Base-by-base conservation (phyloP, 148 eudicot genomes). In the Drosera capensis region DNA sequence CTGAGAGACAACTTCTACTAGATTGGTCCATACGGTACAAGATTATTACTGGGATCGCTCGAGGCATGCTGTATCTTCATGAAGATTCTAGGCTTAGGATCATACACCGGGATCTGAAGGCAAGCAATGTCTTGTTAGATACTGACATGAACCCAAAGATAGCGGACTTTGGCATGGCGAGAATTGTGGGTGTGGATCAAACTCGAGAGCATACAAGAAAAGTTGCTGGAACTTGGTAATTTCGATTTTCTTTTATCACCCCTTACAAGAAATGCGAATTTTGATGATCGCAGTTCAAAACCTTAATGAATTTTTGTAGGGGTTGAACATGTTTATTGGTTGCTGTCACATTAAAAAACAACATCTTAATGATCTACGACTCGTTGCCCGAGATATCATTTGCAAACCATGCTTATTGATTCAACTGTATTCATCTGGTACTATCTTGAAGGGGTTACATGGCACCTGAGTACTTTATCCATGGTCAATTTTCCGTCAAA, bases 181-280 rank as follows among this genome's bases (percentile, higher is more conserved):
- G 71, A 57, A 72, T 72, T 23, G 67, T 76, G 24, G 78, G 71
- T 16, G 74, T 62, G 28, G 62, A 64, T 39, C 64, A 72, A 59
- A 61, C 64, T 36, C 71, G 76, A 71, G 78, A 58, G 3, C 68
- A 63, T 24, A 80, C 80, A 21, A 51, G 21, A 43, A 62, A 79
- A 38, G 69, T 80, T 7, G 80, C 75, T 24, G 90, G 90, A 28
- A 80, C 83, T 35, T 73, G 69, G 90, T 80, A 71, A 65, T 81
- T 66, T n/a, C 4, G 3, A 20, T 29, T n/a, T n/a, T n/a, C n/a
- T n/a, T n/a, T n/a, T n/a, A n/a, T n/a, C n/a, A n/a, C n/a, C n/a
- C n/a, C n/a, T n/a, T n/a, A n/a, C n/a, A n/a, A n/a, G n/a, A n/a
- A n/a, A n/a, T n/a, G n/a, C n/a, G n/a, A n/a, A n/a, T n/a, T n/a